Base-by-base conservation (phyloP, 2,329 filamentous ascomycete species). In the Colletotrichum simmondsii region DNA sequence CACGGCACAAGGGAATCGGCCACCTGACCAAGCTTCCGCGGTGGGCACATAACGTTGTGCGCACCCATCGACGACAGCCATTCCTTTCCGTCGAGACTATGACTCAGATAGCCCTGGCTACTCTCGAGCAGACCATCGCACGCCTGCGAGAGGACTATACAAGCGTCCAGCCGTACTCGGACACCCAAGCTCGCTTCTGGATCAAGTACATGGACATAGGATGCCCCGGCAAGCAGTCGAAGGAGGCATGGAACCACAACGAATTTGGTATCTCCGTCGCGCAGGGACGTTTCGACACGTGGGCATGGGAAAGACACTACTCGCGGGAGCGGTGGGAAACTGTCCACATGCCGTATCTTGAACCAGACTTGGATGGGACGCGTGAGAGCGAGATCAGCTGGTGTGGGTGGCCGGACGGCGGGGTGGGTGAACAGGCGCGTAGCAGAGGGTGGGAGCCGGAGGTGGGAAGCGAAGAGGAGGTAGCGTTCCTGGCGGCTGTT, bases 401-500 rank as follows among this genome's bases (percentile, higher is more conserved):
- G 57, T 75, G 73, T 26, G 72, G 61, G 14, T 62, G 60, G 71
- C 71, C 71, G 5, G 74, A 72, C 59, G 72, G 65, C 11, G 60
- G 64, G 3, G 46, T 61, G 24, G 53, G 59, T 16, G 22, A 3
- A 16, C 11, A 37, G 54, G 53, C 64, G 54, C 68, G 56, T 30
- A 4, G 4, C 16, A 57, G 72, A 49, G 72, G 75, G 14, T 76
- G 72, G 72, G 67, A 72, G 53, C 68, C 63, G 5, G 72, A 75
- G 49, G n/a, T 76, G 3, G 74, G 72, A 22, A 76, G 74, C 65
- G 74, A 72, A 32, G 74, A 76, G 66, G 74, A 75, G 64, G 30
- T 75, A 32, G 63, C 65, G n/a, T 76, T 76, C 56, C 37, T 76
- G 28, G 69, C 74, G 16, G 72, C 72, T 28, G 64, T 75, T 65